phyloP scores from a whole-genome alignment of 1,284 basidiomycete genomes.

The Porodaedalea pini region DNA sequence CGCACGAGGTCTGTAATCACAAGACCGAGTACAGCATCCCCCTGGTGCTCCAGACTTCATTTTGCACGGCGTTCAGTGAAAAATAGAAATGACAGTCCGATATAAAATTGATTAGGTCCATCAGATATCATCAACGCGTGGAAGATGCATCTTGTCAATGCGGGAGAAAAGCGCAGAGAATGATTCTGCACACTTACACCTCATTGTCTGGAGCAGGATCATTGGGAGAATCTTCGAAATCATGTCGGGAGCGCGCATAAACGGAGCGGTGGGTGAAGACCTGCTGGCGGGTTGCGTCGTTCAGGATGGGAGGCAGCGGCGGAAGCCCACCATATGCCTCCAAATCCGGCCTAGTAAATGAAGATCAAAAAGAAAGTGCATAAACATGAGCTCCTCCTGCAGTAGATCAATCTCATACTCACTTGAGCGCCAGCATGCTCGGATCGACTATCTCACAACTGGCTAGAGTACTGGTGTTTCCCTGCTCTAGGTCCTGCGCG shows the following conservation, averaged over 20 bases:
- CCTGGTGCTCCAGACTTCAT: constrained; percentile 65
- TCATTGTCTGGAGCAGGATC: constrained; percentile 77
- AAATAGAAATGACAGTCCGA: neutral
- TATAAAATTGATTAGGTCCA: neutral
- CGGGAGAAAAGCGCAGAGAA: neutral
- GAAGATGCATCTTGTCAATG: neutral
- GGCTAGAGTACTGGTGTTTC: too few relatives aligned
- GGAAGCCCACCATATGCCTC: constrained; percentile 32
- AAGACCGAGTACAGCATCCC: constrained; percentile 65
- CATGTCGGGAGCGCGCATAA: constrained; percentile 59
- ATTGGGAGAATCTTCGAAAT: constrained; percentile 66
- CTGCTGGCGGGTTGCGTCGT: constrained; percentile 41
- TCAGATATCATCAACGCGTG: constrained; percentile 5
- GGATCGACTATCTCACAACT: neutral
- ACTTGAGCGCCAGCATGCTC: constrained; percentile 1
- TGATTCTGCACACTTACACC: constrained; percentile 43
- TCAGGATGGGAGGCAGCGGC: constrained; percentile 47
- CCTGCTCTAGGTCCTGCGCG: neutral
- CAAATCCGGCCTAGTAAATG: constrained; percentile 4
- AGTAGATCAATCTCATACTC: neutral
- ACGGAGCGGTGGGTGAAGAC: constrained; percentile 74
- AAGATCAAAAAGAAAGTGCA: neutral
- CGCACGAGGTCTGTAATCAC: constrained; percentile 60
- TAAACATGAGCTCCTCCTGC: too few relatives aligned
- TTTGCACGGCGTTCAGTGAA: neutral